Conservation (phyloP, 164 flowering plant genomes). For the Pachysandra terminalis region DNA sequence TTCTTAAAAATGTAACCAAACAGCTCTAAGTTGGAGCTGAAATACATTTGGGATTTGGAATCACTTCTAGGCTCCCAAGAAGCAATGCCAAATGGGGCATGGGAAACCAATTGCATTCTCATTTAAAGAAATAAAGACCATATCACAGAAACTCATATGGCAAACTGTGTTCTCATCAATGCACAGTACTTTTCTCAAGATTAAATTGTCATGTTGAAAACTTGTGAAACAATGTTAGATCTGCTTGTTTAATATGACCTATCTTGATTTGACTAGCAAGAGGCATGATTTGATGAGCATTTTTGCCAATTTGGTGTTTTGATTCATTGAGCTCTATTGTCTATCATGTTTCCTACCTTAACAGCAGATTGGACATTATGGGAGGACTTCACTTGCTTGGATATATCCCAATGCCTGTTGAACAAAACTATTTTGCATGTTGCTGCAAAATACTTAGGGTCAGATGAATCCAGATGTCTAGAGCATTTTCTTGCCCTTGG, state of each 20-base stretch:
- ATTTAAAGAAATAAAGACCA: too few relatives aligned
- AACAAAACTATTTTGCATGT: slow-evolving; percentile 60
- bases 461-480: slow-evolving; percentile 35
- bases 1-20: too few relatives aligned
- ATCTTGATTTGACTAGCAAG: too few relatives aligned
- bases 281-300: background rate
- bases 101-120: too few relatives aligned
- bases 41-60: too few relatives aligned
- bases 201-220: background rate
- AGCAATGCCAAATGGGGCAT: too few relatives aligned
- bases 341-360: slow-evolving; percentile 30
- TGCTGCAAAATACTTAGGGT: slow-evolving; percentile 47
- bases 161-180: background rate
- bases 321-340: background rate
- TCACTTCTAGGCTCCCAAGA: too few relatives aligned
- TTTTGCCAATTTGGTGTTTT: background rate
- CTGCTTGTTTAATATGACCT: background rate
- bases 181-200: background rate
- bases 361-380: slow-evolving; percentile 52
- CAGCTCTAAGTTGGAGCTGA: too few relatives aligned
- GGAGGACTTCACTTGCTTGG: slow-evolving; percentile 83
- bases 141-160: background rate
- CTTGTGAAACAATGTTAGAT: background rate
- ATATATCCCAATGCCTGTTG: slow-evolving; percentile 62
- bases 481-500: slow-evolving; percentile 50